Base-by-base conservation (phyloP, 1,284 basidiomycete genomes). In the Pholiota adiposa region DNA sequence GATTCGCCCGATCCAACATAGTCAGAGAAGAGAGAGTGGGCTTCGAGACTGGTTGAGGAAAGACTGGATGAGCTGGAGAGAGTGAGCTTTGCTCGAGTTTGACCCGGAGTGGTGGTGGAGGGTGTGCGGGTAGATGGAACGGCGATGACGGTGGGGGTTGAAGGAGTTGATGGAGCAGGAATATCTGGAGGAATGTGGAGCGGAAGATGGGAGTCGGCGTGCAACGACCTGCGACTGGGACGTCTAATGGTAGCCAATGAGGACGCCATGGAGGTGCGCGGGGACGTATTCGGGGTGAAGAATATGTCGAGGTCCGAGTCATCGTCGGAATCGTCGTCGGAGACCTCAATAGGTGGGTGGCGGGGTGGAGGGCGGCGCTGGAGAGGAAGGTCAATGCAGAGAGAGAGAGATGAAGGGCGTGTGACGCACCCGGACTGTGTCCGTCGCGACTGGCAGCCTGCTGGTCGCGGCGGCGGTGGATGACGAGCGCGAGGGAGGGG, bases 281-380 rank as follows among this genome's bases (percentile, higher is more conserved):
- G 81, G 14, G 82, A 81, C 6, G 80, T 74, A 60, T 76, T 75
- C 19, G 83, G 76, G 3, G 84, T 86, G 65, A 82, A 85, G 69
- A 83, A 87, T 16, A 79, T 69, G 61, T 83, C 82, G 54, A 65
- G 59, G 2, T 78, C 75, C 27, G 77, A 77, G 61, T 75, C 73
- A 62, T 72, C 72, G 41, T 50, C 46, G 8, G 18, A 19, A 8
- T 56, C 54, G 36, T 38, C 36, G 36, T 38, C 52, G 27, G 43
- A 43, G 19, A 48, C 54, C 8, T 48, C 44, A 16, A 46, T 46
- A 25, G 43, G 43, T 4, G 23, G 25, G 16, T 23, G n/a, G 43
- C 31, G 21, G 14, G 27, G 29, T 5, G 51, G 19, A 16, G 29
- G 54, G 4, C 54, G 41, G 29, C 54, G 54, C 54, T 44, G 43